phyloP scores from a whole-genome alignment of 2,329 filamentous ascomycete species.

The Microdochium bolleyi region DNA sequence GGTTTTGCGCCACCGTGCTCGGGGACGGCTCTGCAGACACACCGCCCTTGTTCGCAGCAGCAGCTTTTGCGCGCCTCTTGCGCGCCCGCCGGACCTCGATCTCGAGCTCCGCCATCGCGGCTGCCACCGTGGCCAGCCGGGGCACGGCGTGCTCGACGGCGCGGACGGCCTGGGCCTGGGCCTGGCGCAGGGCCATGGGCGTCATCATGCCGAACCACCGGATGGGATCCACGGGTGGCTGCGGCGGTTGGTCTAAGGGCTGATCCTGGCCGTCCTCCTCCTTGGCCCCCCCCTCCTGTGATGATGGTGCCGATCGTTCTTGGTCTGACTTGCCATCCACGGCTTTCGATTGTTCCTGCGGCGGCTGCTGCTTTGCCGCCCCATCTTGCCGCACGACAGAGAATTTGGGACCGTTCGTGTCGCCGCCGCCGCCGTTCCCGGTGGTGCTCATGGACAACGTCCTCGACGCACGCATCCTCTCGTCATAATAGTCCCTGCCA shows the following conservation, averaged over 20 bases:
- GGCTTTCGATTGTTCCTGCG: too few species aligned
- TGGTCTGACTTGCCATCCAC: constrained; percentile 1
- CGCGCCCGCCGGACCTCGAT: constrained; percentile 57
- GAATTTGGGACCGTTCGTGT: neutral
- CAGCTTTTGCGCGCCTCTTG: constrained; percentile 44
- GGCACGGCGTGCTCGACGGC: constrained; percentile 51
- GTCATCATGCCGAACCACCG: constrained; percentile 49
- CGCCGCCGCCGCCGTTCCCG: constrained; percentile 5
- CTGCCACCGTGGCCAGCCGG: constrained; percentile 45
- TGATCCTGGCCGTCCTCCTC: constrained; percentile 4
- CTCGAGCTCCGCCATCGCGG: constrained; percentile 57
- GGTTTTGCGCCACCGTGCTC: too few species aligned
- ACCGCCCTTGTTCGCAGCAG: constrained; percentile 19
- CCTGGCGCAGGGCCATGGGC: constrained; percentile 42
- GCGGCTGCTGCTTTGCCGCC: neutral
- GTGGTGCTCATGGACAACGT: constrained; percentile 24
- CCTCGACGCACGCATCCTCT: constrained; percentile 58
- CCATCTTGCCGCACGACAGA: neutral
- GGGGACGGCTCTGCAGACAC: too few species aligned
- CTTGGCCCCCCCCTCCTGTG: too few species aligned
- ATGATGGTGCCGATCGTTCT: constrained; percentile 4
- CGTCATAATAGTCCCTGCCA: constrained; percentile 64
- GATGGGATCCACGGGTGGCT: constrained; percentile 41
- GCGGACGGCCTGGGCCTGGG: constrained; percentile 50
- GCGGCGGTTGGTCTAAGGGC: constrained; percentile 1